Evolutionary conservation across 495 filamentous ascomycete genomes (phyloP).

Genomic region (Penicillium verhagenii): DNA sequence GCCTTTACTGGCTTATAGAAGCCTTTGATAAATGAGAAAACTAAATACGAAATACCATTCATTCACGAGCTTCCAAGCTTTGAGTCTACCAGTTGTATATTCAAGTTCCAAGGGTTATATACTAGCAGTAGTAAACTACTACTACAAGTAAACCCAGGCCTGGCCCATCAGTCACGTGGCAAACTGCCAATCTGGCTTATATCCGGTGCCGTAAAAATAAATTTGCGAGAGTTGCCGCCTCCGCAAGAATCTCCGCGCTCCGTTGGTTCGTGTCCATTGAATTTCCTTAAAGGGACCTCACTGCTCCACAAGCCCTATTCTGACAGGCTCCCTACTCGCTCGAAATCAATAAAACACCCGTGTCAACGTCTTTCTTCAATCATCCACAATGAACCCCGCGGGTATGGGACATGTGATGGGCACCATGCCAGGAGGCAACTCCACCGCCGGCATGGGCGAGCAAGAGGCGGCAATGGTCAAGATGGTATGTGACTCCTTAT

Average conservation of each 20-base stretch:
- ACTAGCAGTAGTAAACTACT: too few relatives aligned
- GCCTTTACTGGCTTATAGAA: neutral
- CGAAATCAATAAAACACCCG: neutral
- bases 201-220: conserved; percentile 29
- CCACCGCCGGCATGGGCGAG: conserved; percentile 47
- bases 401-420: conserved; percentile 35
- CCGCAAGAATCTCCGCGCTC: conserved; percentile 34
- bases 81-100: too few relatives aligned
- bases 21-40: neutral
- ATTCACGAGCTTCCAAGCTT: too few relatives aligned
- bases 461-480: conserved; percentile 55
- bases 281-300: conserved; percentile 4
- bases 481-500: conserved; percentile 50
- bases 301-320: neutral
- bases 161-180: conserved; percentile 17
- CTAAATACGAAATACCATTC: neutral
- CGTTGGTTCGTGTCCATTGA: conserved; percentile 2
- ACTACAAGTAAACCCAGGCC: neutral
- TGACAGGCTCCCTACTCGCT: neutral
- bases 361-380: neutral
- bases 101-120: too few relatives aligned
- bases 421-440: conserved; percentile 27
- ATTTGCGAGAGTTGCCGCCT: conserved; percentile 33
- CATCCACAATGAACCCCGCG: conserved; percentile 44
- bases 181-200: conserved; percentile 13